These are phyloP conservation scores for Solanum rostratum DNA, from an alignment of 257 asterid species.

Conservation along the genomic window DNA sequence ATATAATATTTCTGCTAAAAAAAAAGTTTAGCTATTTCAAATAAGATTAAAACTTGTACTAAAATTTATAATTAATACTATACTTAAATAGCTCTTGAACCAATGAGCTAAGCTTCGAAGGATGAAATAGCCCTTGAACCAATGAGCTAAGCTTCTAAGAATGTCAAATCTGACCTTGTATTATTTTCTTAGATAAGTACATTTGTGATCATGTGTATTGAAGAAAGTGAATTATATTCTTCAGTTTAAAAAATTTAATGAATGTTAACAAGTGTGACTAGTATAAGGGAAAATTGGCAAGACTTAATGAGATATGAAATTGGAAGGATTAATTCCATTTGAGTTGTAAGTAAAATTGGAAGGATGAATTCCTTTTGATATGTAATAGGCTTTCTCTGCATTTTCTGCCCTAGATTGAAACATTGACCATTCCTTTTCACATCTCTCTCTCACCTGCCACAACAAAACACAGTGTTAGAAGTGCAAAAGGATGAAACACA, in stretches of 20 bases:
- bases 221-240: neutral
- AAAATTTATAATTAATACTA: no score
- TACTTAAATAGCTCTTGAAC: no score
- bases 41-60: no score
- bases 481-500: neutral
- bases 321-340: conserved; percentile 21
- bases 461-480: neutral
- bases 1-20: no score
- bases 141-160: neutral
- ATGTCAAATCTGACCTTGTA: neutral
- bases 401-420: conserved; percentile 34
- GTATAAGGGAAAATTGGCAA: neutral
- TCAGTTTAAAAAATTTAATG: neutral
- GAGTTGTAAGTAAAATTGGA: conserved; percentile 25
- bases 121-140: no score
- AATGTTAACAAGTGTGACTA: neutral
- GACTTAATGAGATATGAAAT: conserved; percentile 3
- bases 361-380: conserved; percentile 39
- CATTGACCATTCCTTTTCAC: conserved; percentile 61
- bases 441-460: conserved; percentile 59
- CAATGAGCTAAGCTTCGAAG: no score
- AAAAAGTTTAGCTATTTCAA: no score
- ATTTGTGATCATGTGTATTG: neutral
- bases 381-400: conserved; percentile 53
- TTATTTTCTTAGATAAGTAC: neutral